phyloP scores from a whole-genome alignment of 2,329 filamentous ascomycete genomes.

The Trichoderma lentiforme region DNA sequence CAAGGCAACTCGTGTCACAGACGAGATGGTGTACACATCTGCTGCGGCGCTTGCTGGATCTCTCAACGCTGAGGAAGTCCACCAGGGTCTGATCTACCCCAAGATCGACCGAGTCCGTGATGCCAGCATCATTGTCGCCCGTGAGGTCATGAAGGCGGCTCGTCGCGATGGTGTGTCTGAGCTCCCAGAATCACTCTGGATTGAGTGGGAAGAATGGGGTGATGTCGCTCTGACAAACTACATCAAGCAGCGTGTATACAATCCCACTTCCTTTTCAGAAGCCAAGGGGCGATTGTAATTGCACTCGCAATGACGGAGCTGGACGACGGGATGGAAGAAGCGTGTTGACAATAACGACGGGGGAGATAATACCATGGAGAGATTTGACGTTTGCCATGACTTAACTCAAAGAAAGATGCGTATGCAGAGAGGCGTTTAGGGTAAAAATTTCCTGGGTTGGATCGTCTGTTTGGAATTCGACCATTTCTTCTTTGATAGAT shows the following conservation, averaged over 20 bases:
- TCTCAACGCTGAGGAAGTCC: slow-evolving; percentile 76
- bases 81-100: slow-evolving; percentile 84
- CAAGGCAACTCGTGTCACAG: slow-evolving; percentile 82
- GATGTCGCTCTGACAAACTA: slow-evolving; percentile 58
- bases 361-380: background rate
- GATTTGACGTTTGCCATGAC: slow-evolving; percentile 2
- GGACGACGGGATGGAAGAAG: background rate
- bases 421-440: slow-evolving; percentile 12
- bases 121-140: slow-evolving; percentile 79
- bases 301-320: background rate
- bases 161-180: slow-evolving; percentile 74
- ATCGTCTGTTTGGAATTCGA: background rate
- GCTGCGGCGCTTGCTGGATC: slow-evolving; percentile 76
- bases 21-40: slow-evolving; percentile 95
- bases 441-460: background rate
- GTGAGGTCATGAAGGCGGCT: slow-evolving; percentile 90
- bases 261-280: slow-evolving; percentile 48
- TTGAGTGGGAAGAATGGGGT: slow-evolving; percentile 70
- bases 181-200: slow-evolving; percentile 65
- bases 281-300: slow-evolving; percentile 33
- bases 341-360: background rate
- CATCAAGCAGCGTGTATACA: slow-evolving; percentile 60
- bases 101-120: slow-evolving; percentile 88
- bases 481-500: slow-evolving; percentile 4
- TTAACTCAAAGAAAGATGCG: background rate